phyloP scores from a whole-genome alignment of 805 yeast genomes.

The Ogataea pignaliae region DNA sequence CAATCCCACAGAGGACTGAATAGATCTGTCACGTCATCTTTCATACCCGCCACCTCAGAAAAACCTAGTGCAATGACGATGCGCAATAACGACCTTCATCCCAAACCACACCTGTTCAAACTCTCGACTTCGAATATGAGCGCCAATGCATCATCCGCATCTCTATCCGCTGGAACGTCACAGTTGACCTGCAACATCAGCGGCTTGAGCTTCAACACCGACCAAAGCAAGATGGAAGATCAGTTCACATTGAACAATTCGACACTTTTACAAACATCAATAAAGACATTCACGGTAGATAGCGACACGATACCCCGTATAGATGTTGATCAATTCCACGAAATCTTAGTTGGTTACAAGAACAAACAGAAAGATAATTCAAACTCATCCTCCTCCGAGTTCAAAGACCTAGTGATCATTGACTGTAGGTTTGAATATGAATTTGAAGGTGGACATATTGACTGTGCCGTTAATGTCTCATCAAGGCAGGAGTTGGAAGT shows the following conservation, averaged over 20 bases:
- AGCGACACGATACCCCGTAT: constrained; percentile 71
- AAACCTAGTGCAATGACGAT: neutral
- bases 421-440: constrained; percentile 96
- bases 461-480: constrained; percentile 73
- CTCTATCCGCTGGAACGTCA: constrained; percentile 20
- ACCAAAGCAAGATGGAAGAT: neutral
- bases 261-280: constrained; percentile 26
- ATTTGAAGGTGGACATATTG: constrained; percentile 88
- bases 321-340: constrained; percentile 50
- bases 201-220: constrained; percentile 15
- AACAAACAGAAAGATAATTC: constrained; percentile 19
- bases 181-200: constrained; percentile 24
- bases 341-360: constrained; percentile 42
- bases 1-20: constrained; percentile 10
- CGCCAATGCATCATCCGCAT: constrained; percentile 4
- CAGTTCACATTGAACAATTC: constrained; percentile 19
- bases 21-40: neutral
- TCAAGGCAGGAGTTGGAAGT: constrained; percentile 66
- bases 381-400: constrained; percentile 36
- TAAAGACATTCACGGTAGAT: constrained; percentile 40
- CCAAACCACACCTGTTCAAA: constrained; percentile 11
- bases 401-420: constrained; percentile 55
- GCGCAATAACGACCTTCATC: neutral
- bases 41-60: neutral
- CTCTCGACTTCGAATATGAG: constrained; percentile 11